These are phyloP conservation scores for Trametes cinnabarina DNA, from an alignment of 768 basidiomycete genomes.

Conservation along the genomic window DNA sequence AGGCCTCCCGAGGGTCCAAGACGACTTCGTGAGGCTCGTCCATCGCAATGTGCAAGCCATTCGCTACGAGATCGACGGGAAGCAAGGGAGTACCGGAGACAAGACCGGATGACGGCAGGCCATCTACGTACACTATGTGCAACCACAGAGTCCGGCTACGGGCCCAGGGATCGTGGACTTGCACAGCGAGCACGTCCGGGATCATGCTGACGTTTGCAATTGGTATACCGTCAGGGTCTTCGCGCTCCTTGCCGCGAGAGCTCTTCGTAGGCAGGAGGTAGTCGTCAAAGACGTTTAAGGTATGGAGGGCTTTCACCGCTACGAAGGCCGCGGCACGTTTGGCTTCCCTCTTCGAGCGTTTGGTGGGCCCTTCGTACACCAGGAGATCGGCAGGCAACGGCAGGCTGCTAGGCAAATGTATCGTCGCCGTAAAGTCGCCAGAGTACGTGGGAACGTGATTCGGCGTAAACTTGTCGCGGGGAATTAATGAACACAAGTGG, in stretches of 20 bases:
- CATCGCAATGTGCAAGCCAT: constrained; percentile 37
- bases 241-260: constrained; percentile 44
- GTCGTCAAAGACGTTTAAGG: constrained; percentile 77
- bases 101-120: constrained; percentile 52
- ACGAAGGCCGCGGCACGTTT: constrained; percentile 80
- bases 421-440: constrained; percentile 54
- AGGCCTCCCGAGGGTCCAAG: constrained; percentile 47
- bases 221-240: constrained; percentile 52
- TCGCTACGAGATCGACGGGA: constrained; percentile 41
- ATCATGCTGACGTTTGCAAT: constrained; percentile 44
- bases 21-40: constrained; percentile 34
- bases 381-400: constrained; percentile 57
- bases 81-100: constrained; percentile 63
- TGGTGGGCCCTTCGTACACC: constrained; percentile 55
- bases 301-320: constrained; percentile 67
- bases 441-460: constrained; percentile 57
- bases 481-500: constrained; percentile 76
- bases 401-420: constrained; percentile 68
- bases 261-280: constrained; percentile 72
- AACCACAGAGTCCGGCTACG: constrained; percentile 57
- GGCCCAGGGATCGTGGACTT: constrained; percentile 67
- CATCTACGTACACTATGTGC: constrained; percentile 57
- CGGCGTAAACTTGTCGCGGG: constrained; percentile 66
- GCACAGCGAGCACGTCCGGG: constrained; percentile 55
- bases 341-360: constrained; percentile 74